A percentile compares a stretch with the other conserved stretches of the same genome.
Conservation (phyloP, 2,329 filamentous ascomycete genomes). For the Claviceps capensis region DNA sequence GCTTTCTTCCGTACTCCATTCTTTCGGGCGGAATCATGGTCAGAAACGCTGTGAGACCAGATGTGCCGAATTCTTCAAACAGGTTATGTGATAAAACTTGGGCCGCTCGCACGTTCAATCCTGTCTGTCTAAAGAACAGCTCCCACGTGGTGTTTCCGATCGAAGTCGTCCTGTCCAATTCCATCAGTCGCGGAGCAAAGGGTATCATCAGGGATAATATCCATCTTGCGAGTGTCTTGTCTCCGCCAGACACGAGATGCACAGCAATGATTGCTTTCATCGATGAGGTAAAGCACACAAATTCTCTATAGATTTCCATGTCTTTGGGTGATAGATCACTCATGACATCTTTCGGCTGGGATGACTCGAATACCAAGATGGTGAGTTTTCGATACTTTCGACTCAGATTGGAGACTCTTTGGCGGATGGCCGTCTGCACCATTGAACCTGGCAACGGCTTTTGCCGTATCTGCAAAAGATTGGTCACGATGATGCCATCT, state of each 20-base stretch:
- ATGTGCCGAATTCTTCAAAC: conserved; percentile 11
- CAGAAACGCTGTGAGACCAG: conserved; percentile 19
- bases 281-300: conserved; percentile 33
- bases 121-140: conserved; percentile 20
- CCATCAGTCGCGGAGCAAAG: conserved; percentile 17
- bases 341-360: conserved; percentile 26
- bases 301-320: conserved; percentile 30
- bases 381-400: conserved; percentile 52
- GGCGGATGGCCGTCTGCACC: conserved; percentile 32
- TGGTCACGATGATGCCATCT: conserved; percentile 57
- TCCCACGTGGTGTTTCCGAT: conserved; percentile 29
- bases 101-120: conserved; percentile 24
- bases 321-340: conserved; percentile 27
- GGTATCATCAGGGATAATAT: conserved; percentile 37
- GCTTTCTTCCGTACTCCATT: conserved; percentile 11
- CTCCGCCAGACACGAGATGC: conserved; percentile 36
- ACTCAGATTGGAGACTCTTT: conserved; percentile 39
- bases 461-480: conserved; percentile 59
- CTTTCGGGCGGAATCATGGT: conserved; percentile 14
- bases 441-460: conserved; percentile 43
- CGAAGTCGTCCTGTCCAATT: conserved; percentile 21
- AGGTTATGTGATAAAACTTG: conserved; percentile 19
- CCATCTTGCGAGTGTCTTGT: conserved; percentile 39
- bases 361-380: conserved; percentile 50
- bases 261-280: conserved; percentile 26